These are phyloP conservation scores for Juncus effusus DNA, from an alignment of 176 grass and related monocot genomes.

Conservation along the genomic window DNA sequence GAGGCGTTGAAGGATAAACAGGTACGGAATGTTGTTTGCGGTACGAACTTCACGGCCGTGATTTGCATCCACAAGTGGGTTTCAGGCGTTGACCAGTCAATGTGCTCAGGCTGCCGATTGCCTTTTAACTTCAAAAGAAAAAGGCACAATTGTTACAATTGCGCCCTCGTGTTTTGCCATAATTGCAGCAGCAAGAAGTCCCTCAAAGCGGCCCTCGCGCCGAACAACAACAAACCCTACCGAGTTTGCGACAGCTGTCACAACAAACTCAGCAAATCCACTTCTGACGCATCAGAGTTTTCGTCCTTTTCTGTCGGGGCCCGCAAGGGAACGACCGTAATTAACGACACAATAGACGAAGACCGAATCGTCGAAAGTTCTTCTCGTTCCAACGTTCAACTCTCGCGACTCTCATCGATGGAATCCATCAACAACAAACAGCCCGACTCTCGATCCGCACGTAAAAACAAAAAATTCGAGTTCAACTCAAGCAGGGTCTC, in stretches of 20 bases:
- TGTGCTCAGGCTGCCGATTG: constrained; percentile 93
- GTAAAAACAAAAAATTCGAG: constrained; percentile 96
- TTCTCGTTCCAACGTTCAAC: constrained; percentile 57
- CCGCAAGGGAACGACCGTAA: constrained; percentile 41
- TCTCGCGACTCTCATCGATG: constrained; percentile 84
- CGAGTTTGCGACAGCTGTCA: constrained; percentile 87
- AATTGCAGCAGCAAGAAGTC: constrained; percentile 93
- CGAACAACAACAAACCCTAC: constrained; percentile 91
- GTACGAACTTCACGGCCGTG: constrained; percentile 92
- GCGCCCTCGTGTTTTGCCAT: constrained; percentile 93
- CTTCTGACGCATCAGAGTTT: constrained; percentile 36
- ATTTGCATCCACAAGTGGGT: constrained; percentile 99
- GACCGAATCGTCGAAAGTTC: constrained; percentile 37
- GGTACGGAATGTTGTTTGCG: constrained; percentile 92
- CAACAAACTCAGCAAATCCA: constrained; percentile 71
- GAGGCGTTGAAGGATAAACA: constrained; percentile 98
- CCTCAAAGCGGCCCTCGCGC: constrained; percentile 83
- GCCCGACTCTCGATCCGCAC: constrained; percentile 53
- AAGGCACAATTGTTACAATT: constrained; percentile 97
- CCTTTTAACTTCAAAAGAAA: constrained; percentile 98
- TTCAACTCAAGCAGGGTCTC: constrained; percentile 84
- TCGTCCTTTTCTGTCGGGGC: constrained; percentile 38
- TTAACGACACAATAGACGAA: constrained; percentile 55
- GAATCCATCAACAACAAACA: constrained; percentile 56
- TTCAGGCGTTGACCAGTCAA: constrained; percentile 90